Evolutionary conservation across 192 early-diverging fungal species (phyloP).

Genomic region (Coemansia sp.): DNA sequence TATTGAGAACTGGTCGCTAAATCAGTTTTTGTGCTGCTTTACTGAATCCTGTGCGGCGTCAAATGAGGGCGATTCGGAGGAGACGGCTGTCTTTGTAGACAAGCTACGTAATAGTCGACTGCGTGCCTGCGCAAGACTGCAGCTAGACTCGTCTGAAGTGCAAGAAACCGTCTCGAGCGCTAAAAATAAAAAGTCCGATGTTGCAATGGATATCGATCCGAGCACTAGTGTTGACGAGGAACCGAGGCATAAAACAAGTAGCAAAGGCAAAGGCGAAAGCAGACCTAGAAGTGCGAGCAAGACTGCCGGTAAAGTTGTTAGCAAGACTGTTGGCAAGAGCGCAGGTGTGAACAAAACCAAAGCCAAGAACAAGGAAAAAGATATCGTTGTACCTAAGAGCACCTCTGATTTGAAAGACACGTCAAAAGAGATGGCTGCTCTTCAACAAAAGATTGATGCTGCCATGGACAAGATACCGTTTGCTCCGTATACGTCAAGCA

Average conservation of each 20-base stretch:
- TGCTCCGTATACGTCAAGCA: constrained; percentile 49
- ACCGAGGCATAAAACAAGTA: background rate
- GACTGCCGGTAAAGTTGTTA: background rate
- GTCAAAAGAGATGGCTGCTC: background rate
- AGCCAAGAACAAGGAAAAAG: too few species aligned
- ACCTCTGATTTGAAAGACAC: background rate
- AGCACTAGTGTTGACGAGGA: too few species aligned
- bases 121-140: constrained; percentile 12
- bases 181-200: too few species aligned
- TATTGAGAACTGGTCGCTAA: constrained; percentile 12
- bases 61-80: background rate
- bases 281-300: background rate
- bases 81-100: background rate
- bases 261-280: constrained; percentile 1
- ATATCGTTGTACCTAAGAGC: too few species aligned
- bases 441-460: background rate
- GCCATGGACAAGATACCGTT: constrained; percentile 43
- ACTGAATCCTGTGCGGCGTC: background rate
- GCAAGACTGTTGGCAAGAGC: background rate
- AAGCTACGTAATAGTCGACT: constrained; percentile 1
- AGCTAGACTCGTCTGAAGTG: background rate
- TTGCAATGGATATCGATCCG: too few species aligned
- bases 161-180: background rate
- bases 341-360: background rate
- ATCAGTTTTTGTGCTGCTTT: constrained; percentile 18